These are phyloP conservation scores for Nigrograna mackinnonii DNA, from an alignment of 2,329 filamentous ascomycete species.

Conservation along the genomic window DNA sequence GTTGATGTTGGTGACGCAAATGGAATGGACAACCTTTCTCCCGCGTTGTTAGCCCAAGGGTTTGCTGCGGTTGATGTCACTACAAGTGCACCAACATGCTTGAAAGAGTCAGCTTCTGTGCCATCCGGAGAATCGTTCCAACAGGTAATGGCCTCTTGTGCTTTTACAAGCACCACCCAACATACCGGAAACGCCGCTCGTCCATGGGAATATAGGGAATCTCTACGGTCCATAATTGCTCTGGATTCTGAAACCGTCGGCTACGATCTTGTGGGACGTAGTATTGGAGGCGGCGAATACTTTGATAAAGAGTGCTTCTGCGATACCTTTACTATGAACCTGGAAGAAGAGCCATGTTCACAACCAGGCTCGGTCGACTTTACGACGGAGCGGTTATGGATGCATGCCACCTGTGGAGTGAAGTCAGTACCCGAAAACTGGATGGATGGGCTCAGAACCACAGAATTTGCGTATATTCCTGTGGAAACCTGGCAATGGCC, in stretches of 20 bases:
- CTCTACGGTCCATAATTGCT: conserved; percentile 25
- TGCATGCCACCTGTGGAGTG: conserved; percentile 34
- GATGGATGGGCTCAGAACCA: conserved; percentile 28
- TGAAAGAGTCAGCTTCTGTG: conserved; percentile 19
- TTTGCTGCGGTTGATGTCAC: conserved; percentile 23
- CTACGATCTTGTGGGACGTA: conserved; percentile 26
- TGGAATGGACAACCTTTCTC: conserved; percentile 26
- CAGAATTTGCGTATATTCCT: conserved; percentile 28
- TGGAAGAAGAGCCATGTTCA: conserved; percentile 19
- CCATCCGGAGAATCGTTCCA: conserved; percentile 28
- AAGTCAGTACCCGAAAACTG: conserved; percentile 24
- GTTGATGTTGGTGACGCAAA: conserved; percentile 34
- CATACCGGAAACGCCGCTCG: conserved; percentile 35
- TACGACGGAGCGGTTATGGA: conserved; percentile 34
- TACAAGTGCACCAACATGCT: conserved; percentile 31
- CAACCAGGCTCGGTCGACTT: conserved; percentile 16
- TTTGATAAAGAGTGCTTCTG: conserved; percentile 40
- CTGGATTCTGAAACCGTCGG: conserved; percentile 37
- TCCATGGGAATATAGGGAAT: conserved; percentile 37
- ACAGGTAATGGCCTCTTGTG: conserved; percentile 31
- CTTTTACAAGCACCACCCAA: conserved; percentile 27
- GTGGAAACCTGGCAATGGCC: conserved; percentile 34
- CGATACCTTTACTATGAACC: conserved; percentile 17
- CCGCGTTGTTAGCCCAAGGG: conserved; percentile 26
- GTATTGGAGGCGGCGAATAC: conserved; percentile 24